These are phyloP conservation scores for Fusarium penzigii DNA, from an alignment of 2,329 filamentous ascomycete genomes.

Conservation along the genomic window DNA sequence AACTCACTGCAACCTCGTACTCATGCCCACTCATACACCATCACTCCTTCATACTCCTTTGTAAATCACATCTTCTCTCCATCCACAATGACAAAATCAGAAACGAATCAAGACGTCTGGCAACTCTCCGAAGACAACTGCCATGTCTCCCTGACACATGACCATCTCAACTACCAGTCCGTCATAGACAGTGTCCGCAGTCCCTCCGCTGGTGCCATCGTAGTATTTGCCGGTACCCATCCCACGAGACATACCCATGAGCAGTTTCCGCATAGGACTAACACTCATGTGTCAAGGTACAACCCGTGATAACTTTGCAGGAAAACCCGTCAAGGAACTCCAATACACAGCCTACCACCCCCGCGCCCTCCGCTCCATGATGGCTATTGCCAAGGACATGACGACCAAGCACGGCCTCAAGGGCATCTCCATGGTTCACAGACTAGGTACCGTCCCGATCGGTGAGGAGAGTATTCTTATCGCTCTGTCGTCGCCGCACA, in stretches of 20 bases:
- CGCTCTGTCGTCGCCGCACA: slow-evolving; percentile 79
- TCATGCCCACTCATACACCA: slow-evolving; percentile 10
- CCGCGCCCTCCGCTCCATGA: slow-evolving; percentile 69
- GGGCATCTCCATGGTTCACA: slow-evolving; percentile 79
- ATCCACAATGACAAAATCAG: slow-evolving; percentile 13
- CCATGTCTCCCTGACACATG: slow-evolving; percentile 69
- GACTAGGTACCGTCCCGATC: slow-evolving; percentile 82
- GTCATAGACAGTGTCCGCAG: slow-evolving; percentile 70
- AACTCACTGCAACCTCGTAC: too few species aligned
- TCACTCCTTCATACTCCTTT: not conserved
- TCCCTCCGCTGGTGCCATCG: slow-evolving; percentile 73
- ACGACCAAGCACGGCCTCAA: slow-evolving; percentile 63
- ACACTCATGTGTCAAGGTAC: slow-evolving; percentile 55
- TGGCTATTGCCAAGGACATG: slow-evolving; percentile 61
- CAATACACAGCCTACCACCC: slow-evolving; percentile 74
- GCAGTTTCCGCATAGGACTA: not conserved
- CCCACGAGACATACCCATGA: not conserved
- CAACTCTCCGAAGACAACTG: slow-evolving; percentile 52
- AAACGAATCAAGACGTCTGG: slow-evolving; percentile 29
- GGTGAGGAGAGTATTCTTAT: slow-evolving; percentile 94
- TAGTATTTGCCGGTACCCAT: slow-evolving; percentile 69
- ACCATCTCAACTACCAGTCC: slow-evolving; percentile 56
- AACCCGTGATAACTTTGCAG: slow-evolving; percentile 73
- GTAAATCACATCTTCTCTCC: not conserved
- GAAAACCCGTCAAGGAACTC: slow-evolving; percentile 71